These are phyloP conservation scores for Alternaria solani DNA, from an alignment of 2,329 filamentous ascomycete genomes.

Conservation along the genomic window DNA sequence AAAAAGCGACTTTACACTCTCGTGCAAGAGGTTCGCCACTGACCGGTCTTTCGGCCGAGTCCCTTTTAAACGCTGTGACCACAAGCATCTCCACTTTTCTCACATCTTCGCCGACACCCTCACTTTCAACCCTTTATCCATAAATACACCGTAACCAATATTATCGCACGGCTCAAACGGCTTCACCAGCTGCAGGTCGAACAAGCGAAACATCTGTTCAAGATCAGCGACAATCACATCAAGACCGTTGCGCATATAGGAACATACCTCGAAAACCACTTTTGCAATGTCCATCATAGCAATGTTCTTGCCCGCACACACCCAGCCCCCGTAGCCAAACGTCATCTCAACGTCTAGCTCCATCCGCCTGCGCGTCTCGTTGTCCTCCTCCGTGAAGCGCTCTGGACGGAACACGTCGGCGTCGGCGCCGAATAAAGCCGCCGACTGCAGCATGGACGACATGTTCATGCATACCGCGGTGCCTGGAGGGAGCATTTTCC, in stretches of 20 bases:
- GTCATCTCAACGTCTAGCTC: neutral
- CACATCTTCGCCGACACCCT: neutral
- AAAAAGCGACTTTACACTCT: too few relatives aligned
- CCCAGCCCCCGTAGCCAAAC: conserved; percentile 6
- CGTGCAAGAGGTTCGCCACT: too few relatives aligned
- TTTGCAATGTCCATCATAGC: conserved; percentile 5
- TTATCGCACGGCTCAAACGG: conserved; percentile 1
- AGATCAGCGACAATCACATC: neutral
- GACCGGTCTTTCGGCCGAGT: too few relatives aligned
- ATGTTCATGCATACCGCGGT: conserved; percentile 4
- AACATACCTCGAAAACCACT: conserved; percentile 3
- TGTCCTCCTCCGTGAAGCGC: neutral
- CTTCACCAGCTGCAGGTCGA: neutral
- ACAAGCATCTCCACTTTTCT: neutral
- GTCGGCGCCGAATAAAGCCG: neutral
- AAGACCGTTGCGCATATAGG: neutral
- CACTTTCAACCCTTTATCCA: neutral
- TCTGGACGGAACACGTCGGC: conserved; percentile 3
- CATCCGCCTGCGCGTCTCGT: neutral
- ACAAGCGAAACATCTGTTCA: conserved; percentile 1
- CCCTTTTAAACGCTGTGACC: too few relatives aligned
- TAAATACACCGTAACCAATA: neutral
- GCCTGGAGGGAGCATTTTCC: neutral
- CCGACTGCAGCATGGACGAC: conserved; percentile 1
- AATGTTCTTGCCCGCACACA: conserved; percentile 7